Conservation (phyloP, 495 filamentous ascomycete species). For the Apodospora peruviana region DNA sequence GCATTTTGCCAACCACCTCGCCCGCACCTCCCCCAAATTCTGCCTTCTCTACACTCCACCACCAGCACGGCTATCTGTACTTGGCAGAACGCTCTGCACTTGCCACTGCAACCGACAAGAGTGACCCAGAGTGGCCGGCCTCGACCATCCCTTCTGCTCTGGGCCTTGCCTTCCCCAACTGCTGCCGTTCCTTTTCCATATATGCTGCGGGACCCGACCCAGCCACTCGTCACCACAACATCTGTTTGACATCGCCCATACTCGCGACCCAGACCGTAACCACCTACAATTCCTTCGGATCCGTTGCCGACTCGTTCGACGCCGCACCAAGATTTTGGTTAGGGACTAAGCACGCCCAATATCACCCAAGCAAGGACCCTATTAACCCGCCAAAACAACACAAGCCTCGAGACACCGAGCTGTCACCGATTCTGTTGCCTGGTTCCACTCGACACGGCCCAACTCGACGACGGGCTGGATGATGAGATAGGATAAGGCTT, state of each 20-base stretch:
- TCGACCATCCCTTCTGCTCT: not conserved
- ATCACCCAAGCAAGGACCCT: slow-evolving; percentile 16
- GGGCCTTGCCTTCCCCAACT: not conserved
- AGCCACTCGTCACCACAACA: slow-evolving; percentile 6
- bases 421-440: not conserved
- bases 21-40: not conserved
- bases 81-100: not conserved
- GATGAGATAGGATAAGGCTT: slow-evolving; percentile 21
- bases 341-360: slow-evolving; percentile 16
- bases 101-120: slow-evolving; percentile 12
- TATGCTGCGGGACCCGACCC: slow-evolving; percentile 16
- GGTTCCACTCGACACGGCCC: not conserved
- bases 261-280: slow-evolving; percentile 10
- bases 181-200: slow-evolving; percentile 13
- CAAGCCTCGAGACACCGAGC: not conserved
- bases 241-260: slow-evolving; percentile 2
- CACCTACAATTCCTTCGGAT: too few relatives aligned
- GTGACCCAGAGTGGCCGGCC: slow-evolving; percentile 8
- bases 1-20: slow-evolving; percentile 13
- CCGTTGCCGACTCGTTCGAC: slow-evolving; percentile 8
- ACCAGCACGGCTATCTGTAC: too few relatives aligned
- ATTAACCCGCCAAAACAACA: slow-evolving; percentile 4
- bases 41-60: slow-evolving; percentile 2
- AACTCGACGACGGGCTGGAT: not conserved
- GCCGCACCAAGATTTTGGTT: slow-evolving; percentile 20